Evolutionary conservation across 148 eudicot species (phyloP).

Genomic region (Rhododendron simsii): DNA sequence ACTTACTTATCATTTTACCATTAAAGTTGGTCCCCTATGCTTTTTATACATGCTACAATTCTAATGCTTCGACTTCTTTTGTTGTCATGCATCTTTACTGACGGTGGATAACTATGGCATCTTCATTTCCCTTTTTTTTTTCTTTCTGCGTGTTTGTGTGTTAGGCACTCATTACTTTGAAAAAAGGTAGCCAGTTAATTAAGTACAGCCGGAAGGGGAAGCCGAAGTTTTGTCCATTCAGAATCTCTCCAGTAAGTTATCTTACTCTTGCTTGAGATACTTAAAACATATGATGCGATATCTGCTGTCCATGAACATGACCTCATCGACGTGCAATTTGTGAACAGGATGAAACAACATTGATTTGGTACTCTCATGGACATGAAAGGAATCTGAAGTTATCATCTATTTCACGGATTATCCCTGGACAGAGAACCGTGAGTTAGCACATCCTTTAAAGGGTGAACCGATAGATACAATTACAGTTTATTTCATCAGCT

Average conservation of each 20-base stretch:
- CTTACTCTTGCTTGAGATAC: not conserved
- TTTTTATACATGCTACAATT: not conserved
- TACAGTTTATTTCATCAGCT: not conserved
- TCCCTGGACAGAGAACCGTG: slow-evolving; percentile 95
- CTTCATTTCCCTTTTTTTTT: slow-evolving; percentile 5
- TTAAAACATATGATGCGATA: not conserved
- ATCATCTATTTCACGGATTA: slow-evolving; percentile 59
- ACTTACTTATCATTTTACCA: not conserved
- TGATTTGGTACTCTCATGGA: slow-evolving; percentile 82
- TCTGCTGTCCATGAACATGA: not conserved
- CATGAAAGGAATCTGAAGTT: slow-evolving; percentile 70
- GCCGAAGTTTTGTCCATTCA: slow-evolving; percentile 84
- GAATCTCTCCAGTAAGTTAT: slow-evolving; percentile 64
- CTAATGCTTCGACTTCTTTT: not conserved
- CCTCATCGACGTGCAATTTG: not conserved
- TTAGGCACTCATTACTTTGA: slow-evolving; percentile 68
- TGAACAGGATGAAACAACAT: slow-evolving; percentile 73
- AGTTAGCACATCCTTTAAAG: slow-evolving; percentile 38
- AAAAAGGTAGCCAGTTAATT: slow-evolving; percentile 76
- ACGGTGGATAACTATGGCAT: not conserved
- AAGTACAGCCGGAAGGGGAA: slow-evolving; percentile 92
- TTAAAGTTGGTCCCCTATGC: not conserved
- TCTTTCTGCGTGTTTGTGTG: not conserved
- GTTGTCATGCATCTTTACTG: not conserved
- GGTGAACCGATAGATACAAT: not conserved